Evolutionary conservation across 1,284 basidiomycete genomes (phyloP), one percentile per base, ranked within the genome.

Genomic region (Cerrena zonata): DNA sequence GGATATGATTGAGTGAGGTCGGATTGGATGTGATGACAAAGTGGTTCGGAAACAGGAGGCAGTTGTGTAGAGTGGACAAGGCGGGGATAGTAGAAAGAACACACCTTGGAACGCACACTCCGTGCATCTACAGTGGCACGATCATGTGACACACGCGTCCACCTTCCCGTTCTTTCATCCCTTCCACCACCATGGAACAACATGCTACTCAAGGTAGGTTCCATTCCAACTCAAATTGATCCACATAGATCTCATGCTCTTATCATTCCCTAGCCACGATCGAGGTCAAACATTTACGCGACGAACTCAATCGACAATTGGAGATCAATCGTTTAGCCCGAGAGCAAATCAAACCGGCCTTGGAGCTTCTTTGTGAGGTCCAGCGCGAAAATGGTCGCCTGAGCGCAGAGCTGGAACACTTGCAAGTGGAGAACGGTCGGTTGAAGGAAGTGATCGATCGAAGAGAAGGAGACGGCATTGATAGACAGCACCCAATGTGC

Each of bases 61-160:
- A 34, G 30, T 34, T 34, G 30, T 34, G 30, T 15, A 34, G 30
- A 34, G 30, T 15, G 15, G 30, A 34, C 30, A 7, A 34, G 15
- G 7, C 15, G 7, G 30, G 7, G 30, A 34, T 7, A 34, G 30
- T 34, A 34, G 7, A 34, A 34, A 34, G 30, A 34, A 34, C 7
- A 15, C 30, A n/a, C n/a, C n/a, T n/a, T n/a, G n/a, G n/a, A n/a
- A n/a, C n/a, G n/a, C n/a, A n/a, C n/a, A n/a, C n/a, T n/a, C n/a
- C n/a, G n/a, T n/a, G n/a, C n/a, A n/a, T n/a, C n/a, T n/a, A n/a
- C 15, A 34, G 30, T 34, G 44, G 26, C 44, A 46, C 44, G 44
- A 22, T 46, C 44, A 46, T 27, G 21, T 46, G 44, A 34, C 26
- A 15, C 24, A 46, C 44, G 44, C 44, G 44, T 27, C 15, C 15